A percentile compares a stretch with the other conserved stretches of the same genome.
These are phyloP conservation scores for Podosphaera xanthii DNA, from an alignment of 2,329 filamentous ascomycete genomes.

Conservation along the genomic window DNA sequence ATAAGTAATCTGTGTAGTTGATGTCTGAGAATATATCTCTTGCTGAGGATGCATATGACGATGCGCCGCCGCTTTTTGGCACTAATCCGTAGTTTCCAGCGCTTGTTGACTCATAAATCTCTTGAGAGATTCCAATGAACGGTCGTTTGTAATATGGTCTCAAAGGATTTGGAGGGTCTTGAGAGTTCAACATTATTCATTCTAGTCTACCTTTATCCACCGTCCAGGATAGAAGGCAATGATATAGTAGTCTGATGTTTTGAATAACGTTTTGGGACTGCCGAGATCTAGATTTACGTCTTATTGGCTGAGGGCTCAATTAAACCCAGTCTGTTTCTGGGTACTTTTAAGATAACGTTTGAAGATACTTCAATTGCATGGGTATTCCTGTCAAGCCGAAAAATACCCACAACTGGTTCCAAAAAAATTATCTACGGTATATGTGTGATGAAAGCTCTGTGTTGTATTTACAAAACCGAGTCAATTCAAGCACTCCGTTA, in stretches of 20 bases:
- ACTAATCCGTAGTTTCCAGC: conserved; percentile 13
- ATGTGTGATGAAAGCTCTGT: too few relatives aligned
- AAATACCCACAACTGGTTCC: too few relatives aligned
- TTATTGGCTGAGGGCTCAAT: too few relatives aligned
- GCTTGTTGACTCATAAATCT: conserved; percentile 17
- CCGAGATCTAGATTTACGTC: conserved; percentile 4
- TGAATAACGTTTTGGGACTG: neutral
- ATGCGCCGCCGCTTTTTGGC: conserved; percentile 19
- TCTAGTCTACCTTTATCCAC: too few relatives aligned
- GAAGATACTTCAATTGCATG: too few relatives aligned
- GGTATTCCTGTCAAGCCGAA: too few relatives aligned
- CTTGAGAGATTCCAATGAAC: conserved; percentile 35
- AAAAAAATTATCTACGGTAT: too few relatives aligned
- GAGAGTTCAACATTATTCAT: conserved; percentile 7
- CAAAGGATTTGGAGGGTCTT: conserved; percentile 32
- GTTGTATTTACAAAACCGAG: too few relatives aligned
- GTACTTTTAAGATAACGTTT: too few relatives aligned
- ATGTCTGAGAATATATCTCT: conserved; percentile 75
- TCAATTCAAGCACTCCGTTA: too few relatives aligned
- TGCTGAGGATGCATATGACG: conserved; percentile 39
- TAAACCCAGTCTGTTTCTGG: too few relatives aligned
- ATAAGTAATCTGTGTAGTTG: conserved; percentile 73
- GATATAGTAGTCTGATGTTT: neutral
- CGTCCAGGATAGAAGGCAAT: conserved; percentile 1
- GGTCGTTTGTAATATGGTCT: conserved; percentile 41